Evolutionary conservation across 2,329 filamentous ascomycete genomes (phyloP).

Genomic region (Fusarium pseudonygamai): DNA sequence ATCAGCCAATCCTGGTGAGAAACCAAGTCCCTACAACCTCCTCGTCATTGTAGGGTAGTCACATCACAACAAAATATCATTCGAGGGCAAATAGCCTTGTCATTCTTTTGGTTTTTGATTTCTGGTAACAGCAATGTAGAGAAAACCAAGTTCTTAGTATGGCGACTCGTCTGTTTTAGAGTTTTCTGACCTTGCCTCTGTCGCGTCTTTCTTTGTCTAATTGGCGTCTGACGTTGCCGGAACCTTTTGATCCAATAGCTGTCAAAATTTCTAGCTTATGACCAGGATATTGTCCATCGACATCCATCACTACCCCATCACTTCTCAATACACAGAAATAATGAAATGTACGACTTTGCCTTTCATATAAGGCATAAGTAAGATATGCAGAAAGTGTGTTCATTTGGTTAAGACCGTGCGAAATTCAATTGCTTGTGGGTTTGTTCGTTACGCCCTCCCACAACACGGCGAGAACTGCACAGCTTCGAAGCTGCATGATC

Average conservation of each 20-base stretch:
- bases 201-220: background rate
- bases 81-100: background rate
- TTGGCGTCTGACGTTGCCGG: background rate
- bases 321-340: background rate
- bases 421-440: background rate
- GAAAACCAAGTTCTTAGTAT: background rate
- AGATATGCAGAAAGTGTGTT: background rate
- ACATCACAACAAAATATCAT: background rate
- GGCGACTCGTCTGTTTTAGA: background rate
- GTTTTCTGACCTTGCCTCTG: background rate
- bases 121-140: background rate
- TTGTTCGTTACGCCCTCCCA: background rate
- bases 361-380: background rate
- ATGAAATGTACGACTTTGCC: background rate
- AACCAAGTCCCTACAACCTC: background rate
- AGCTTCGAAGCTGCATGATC: background rate
- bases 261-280: background rate
- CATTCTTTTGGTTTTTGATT: background rate
- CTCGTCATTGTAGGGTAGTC: background rate
- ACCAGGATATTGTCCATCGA: background rate
- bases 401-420: background rate
- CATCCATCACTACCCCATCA: too few relatives aligned
- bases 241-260: background rate
- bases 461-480: background rate
- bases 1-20: background rate